A percentile compares a stretch with the other conserved stretches of the same genome.
phyloP scores from a whole-genome alignment of 768 basidiomycete genomes.

The Pholiota molesta region DNA sequence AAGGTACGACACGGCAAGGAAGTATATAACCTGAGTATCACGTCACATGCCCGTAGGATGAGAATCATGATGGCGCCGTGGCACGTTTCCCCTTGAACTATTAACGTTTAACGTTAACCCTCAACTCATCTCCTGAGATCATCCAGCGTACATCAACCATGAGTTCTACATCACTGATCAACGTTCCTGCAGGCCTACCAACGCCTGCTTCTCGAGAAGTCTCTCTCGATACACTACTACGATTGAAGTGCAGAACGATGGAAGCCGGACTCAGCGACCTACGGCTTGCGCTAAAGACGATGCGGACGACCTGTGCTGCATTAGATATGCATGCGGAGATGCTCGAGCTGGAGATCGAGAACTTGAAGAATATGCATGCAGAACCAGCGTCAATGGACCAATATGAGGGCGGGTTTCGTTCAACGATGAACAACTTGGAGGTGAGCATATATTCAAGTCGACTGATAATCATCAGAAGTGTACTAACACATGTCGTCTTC shows the following conservation, averaged over 20 bases:
- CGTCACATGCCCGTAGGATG: too few relatives aligned
- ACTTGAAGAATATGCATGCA: background rate
- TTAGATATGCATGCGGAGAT: constrained; percentile 7
- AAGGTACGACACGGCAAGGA: too few relatives aligned
- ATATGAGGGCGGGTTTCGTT: background rate
- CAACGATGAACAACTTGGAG: background rate
- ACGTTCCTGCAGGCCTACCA: background rate
- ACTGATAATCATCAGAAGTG: too few relatives aligned
- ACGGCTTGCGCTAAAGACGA: constrained; percentile 2
- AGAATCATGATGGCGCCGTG: too few relatives aligned
- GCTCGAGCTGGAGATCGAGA: constrained; percentile 1
- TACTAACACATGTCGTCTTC: background rate
- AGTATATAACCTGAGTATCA: too few relatives aligned
- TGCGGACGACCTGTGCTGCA: constrained; percentile 5
- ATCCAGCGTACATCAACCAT: background rate
- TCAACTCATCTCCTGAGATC: too few relatives aligned
- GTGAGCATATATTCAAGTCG: background rate
- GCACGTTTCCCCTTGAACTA: too few relatives aligned
- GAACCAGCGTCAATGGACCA: background rate
- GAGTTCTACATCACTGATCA: background rate
- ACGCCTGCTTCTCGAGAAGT: too few relatives aligned
- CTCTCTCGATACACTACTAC: background rate
- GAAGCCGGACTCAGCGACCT: constrained; percentile 4
- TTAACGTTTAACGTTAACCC: too few relatives aligned
- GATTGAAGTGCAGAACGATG: background rate